Evolutionary conservation across 352 stramenopile species (phyloP).

Genomic region (Phytopythium helicoides): DNA sequence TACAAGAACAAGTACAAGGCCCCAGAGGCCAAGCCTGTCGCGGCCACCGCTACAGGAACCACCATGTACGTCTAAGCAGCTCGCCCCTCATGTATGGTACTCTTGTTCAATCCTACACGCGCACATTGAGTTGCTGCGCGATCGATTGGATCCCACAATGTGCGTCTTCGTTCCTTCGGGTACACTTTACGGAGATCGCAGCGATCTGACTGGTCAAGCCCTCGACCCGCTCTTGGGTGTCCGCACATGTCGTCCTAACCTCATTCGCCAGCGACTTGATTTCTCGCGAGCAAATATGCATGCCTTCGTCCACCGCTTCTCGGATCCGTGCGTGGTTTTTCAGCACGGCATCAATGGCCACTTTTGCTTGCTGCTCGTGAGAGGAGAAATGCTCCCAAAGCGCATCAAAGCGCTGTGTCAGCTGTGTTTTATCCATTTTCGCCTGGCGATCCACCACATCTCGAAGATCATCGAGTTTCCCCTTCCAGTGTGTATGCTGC

Average conservation of each 20-base stretch:
- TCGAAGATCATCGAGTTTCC: slow-evolving; percentile 38
- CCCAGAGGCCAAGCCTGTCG: slow-evolving; percentile 27
- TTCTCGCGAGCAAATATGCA: slow-evolving; percentile 55
- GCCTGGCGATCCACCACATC: slow-evolving; percentile 44
- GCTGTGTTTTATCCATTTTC: slow-evolving; percentile 46
- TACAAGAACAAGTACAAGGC: slow-evolving; percentile 77
- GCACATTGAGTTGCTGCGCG: slow-evolving; percentile 38
- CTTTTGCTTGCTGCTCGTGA: slow-evolving; percentile 42
- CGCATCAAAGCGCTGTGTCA: slow-evolving; percentile 43
- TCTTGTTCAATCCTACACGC: slow-evolving; percentile 18
- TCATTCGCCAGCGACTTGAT: slow-evolving; percentile 46
- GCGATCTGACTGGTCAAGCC: slow-evolving; percentile 31
- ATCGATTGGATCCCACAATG: slow-evolving; percentile 37
- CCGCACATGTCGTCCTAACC: slow-evolving; percentile 23
- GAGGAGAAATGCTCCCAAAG: slow-evolving; percentile 29
- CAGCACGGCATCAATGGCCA: slow-evolving; percentile 37
- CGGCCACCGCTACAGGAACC: slow-evolving; percentile 9
- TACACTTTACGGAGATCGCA: slow-evolving; percentile 26
- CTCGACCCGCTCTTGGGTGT: slow-evolving; percentile 37
- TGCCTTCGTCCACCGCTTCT: slow-evolving; percentile 49
- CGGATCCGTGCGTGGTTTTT: slow-evolving; percentile 55
- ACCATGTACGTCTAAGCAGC: slow-evolving; percentile 40
- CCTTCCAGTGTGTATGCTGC: slow-evolving; percentile 32
- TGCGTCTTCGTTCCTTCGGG: slow-evolving; percentile 31
- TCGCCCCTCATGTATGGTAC: background rate